A percentile compares a stretch with the other conserved stretches of the same genome.
Evolutionary conservation across 2,329 filamentous ascomycete genomes (phyloP).

Genomic region (Talaromyces funiculosus): DNA sequence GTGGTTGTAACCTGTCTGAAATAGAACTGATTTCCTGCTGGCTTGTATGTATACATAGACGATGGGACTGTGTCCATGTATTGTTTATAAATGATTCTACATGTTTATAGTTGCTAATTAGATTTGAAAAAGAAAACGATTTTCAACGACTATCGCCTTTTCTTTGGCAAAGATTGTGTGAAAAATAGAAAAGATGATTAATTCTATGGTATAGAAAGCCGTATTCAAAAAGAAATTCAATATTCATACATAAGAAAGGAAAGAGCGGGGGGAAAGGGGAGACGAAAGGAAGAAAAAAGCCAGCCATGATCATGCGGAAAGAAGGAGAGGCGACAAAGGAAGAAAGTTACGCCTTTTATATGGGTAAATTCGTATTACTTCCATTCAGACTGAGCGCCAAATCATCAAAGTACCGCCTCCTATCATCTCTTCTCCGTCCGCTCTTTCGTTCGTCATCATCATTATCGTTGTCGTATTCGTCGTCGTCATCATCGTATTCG

Average conservation of each 20-base stretch:
- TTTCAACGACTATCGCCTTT: background rate
- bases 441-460: background rate
- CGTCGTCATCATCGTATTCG: background rate
- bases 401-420: conserved; percentile 3
- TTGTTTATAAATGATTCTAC: too few relatives aligned
- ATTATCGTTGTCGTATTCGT: background rate
- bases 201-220: background rate
- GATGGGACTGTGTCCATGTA: background rate
- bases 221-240: background rate
- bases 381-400: background rate
- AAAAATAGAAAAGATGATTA: too few relatives aligned
- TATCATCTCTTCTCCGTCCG: background rate
- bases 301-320: background rate
- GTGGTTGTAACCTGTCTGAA: conserved; percentile 10
- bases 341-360: conserved; percentile 3
- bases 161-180: background rate
- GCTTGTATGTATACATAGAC: background rate
- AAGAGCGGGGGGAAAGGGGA: background rate
- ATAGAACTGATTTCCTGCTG: background rate
- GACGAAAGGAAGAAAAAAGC: background rate
- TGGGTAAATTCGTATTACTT: conserved; percentile 5
- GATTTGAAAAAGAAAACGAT: background rate
- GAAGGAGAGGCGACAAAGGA: background rate
- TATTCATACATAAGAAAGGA: conserved; percentile 10
- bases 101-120: background rate